Base-by-base conservation (phyloP, 129 eudicot species). In the Scalesia atractyloides region DNA sequence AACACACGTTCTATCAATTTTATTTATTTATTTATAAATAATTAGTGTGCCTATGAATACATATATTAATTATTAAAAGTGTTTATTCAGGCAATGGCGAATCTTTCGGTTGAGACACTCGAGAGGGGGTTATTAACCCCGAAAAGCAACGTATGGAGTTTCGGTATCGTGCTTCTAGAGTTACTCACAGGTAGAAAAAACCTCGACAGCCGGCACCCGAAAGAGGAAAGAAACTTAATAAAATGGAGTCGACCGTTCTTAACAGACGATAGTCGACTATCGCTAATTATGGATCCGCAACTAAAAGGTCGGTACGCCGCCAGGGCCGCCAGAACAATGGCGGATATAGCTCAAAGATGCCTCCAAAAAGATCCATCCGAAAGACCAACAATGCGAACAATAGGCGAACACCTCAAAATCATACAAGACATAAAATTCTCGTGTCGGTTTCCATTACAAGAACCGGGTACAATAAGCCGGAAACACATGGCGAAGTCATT, bases 371-470 rank as follows among this genome's bases (percentile, higher is more conserved):
- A 94, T 13, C 93, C 98, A 44, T 90, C 96, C 12, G 96, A 86
- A 58, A 82, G 98, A 78, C 98, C 98, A n/a, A 94, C 97, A 15
- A 94, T 94, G 98, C 86, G 98, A 81, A 81, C 86, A 16, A 63
- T 94, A 15, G 85, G 79, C 12, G 93, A 94, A 16, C 90, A 84
- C 72, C 87, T 94, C 12, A 90, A 79, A 70, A 60, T 84, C 57
- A 74, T 90, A 61, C 97, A 87, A 74, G 96, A 90, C 33, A 84
- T 94, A 79, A 94, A 90, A 66, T 82, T 68, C 49, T 68, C 97
- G 5, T 88, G 84, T 64, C 79, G 82, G 39, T 90, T 90, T 43
- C 98, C 97, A 8, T 61, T 94, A 49, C 98, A 90, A 80, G 93
- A 94, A 53, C 98, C 98, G 20, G 84, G 90, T 18, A 47, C 81